Conservation (phyloP, 352 stramenopile genomes). For the Pythium chondricola region DNA sequence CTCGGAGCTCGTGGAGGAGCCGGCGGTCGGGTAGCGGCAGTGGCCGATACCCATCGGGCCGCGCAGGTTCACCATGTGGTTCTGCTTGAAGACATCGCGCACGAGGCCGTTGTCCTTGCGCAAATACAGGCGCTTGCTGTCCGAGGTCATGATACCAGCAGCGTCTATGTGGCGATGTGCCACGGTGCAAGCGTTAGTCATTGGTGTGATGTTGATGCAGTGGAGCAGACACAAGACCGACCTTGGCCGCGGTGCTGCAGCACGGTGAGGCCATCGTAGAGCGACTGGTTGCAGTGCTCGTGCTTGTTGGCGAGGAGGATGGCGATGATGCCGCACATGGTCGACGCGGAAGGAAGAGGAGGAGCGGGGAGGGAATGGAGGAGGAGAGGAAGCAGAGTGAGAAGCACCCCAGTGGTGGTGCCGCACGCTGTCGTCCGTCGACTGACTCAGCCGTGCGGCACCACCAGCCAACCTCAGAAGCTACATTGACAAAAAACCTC, state of each 20-base stretch:
- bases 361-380: not conserved
- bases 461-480: slow-evolving; percentile 16
- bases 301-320: slow-evolving; percentile 94
- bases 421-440: slow-evolving; percentile 8
- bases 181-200: too few relatives aligned
- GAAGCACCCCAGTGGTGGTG: slow-evolving; percentile 8
- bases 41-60: slow-evolving; percentile 97
- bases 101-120: slow-evolving; percentile 98
- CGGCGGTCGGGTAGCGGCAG: slow-evolving; percentile 97
- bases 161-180: slow-evolving; percentile 47
- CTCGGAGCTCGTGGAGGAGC: slow-evolving; percentile 85
- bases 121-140: slow-evolving; percentile 92
- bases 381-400: not conserved
- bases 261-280: slow-evolving; percentile 97
- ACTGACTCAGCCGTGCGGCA: slow-evolving; percentile 19
- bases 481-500: slow-evolving; percentile 16
- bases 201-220: too few relatives aligned
- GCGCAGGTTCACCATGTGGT: slow-evolving; percentile 95
- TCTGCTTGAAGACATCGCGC: slow-evolving; percentile 98
- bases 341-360: slow-evolving; percentile 4
- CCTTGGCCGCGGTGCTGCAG: slow-evolving; percentile 98
- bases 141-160: slow-evolving; percentile 95
- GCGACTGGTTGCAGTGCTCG: slow-evolving; percentile 89
- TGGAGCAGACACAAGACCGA: too few relatives aligned
- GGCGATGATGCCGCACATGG: slow-evolving; percentile 98